phyloP scores from a whole-genome alignment of 306 rosid species.

The Prunus kanzakura region DNA sequence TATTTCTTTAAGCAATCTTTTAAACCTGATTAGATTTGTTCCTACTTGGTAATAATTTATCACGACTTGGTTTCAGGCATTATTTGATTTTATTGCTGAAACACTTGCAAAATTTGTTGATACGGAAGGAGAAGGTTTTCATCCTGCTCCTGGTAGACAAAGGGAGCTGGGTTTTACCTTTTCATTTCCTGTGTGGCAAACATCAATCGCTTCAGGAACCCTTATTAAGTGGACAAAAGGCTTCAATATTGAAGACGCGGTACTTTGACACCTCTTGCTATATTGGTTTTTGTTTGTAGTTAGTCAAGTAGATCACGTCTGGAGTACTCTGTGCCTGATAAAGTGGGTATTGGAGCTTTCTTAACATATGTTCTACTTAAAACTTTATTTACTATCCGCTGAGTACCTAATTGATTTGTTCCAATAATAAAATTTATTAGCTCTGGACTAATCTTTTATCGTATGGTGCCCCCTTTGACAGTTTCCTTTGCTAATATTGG shows the following conservation, averaged over 20 bases:
- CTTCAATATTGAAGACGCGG: conserved; percentile 74
- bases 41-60: conserved; percentile 22
- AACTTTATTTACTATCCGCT: background rate
- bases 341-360: background rate
- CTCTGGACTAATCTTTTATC: conserved; percentile 2
- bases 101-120: conserved; percentile 74
- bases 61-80: conserved; percentile 56
- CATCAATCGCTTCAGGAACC: conserved; percentile 82
- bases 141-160: conserved; percentile 81
- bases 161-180: conserved; percentile 98
- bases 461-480: background rate
- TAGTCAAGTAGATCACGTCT: conserved; percentile 18
- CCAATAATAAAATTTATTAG: background rate
- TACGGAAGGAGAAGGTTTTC: conserved; percentile 76
- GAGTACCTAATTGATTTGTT: background rate
- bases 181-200: conserved; percentile 90
- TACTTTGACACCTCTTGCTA: conserved; percentile 25
- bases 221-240: conserved; percentile 97
- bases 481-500: conserved; percentile 12
- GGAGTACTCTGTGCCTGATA: conserved; percentile 4
- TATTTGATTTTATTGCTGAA: conserved; percentile 80
- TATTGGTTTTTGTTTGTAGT: conserved; percentile 17
- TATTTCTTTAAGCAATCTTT: conserved; percentile 30
- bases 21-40: conserved; percentile 1
- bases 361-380: background rate